These are phyloP conservation scores for Bipolaris sorokiniana DNA, from an alignment of 2,329 filamentous ascomycete genomes.

Conservation along the genomic window DNA sequence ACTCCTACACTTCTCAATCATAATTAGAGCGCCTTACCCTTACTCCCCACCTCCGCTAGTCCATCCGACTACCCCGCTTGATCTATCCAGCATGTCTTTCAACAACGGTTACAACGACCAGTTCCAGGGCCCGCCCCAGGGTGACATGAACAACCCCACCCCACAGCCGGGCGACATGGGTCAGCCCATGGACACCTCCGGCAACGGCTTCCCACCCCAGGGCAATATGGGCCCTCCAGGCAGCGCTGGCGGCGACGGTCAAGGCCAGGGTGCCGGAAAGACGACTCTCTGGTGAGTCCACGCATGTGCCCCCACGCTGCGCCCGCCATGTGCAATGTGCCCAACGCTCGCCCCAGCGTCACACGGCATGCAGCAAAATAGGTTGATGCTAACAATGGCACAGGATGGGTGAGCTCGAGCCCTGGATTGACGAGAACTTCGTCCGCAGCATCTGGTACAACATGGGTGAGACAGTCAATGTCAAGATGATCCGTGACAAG, in stretches of 20 bases:
- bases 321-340: not conserved
- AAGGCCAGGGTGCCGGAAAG: slow-evolving; percentile 54
- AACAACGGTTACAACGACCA: slow-evolving; percentile 65
- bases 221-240: slow-evolving; percentile 55
- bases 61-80: slow-evolving; percentile 26
- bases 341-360: not conserved
- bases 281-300: slow-evolving; percentile 60
- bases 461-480: slow-evolving; percentile 92
- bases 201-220: slow-evolving; percentile 56
- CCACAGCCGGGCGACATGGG: slow-evolving; percentile 59
- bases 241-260: slow-evolving; percentile 41
- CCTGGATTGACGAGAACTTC: slow-evolving; percentile 99
- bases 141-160: slow-evolving; percentile 56
- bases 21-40: slow-evolving; percentile 40
- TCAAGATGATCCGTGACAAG: slow-evolving; percentile 99
- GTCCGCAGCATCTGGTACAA: slow-evolving; percentile 94
- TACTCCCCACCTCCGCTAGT: slow-evolving; percentile 21
- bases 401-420: slow-evolving; percentile 99
- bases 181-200: slow-evolving; percentile 63
- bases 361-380: not conserved
- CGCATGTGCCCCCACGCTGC: not conserved
- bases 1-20: slow-evolving; percentile 34
- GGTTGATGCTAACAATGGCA: slow-evolving; percentile 28
- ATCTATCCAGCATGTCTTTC: slow-evolving; percentile 65
- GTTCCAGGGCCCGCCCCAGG: slow-evolving; percentile 65